Evolutionary conservation across 2,329 filamentous ascomycete genomes (phyloP).

Genomic region (Fulvia fulva): DNA sequence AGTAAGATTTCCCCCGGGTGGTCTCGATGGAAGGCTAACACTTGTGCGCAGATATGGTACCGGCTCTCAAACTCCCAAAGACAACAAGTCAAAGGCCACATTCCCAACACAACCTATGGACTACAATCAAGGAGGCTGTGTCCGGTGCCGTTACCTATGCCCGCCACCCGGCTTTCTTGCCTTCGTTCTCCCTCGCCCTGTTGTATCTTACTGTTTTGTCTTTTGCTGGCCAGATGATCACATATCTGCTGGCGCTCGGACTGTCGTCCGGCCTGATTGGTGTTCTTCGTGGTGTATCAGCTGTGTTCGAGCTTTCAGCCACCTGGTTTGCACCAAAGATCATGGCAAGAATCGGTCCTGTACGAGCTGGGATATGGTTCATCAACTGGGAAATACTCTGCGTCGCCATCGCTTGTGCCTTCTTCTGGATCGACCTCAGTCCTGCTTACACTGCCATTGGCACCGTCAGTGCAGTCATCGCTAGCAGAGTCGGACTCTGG

Average conservation of each 20-base stretch:
- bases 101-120: not conserved
- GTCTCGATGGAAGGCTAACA: too few species aligned
- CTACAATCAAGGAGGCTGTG: slow-evolving; percentile 8
- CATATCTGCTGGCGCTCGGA: slow-evolving; percentile 56
- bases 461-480: slow-evolving; percentile 39
- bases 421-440: slow-evolving; percentile 28
- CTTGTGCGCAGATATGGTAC: not conserved
- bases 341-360: slow-evolving; percentile 47
- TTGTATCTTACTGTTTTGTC: slow-evolving; percentile 61
- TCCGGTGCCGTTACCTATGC: slow-evolving; percentile 43
- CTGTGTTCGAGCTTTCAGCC: slow-evolving; percentile 56
- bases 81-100: not conserved
- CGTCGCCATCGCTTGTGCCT: slow-evolving; percentile 40
- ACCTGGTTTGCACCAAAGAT: slow-evolving; percentile 58
- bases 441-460: slow-evolving; percentile 19
- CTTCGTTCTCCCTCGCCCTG: slow-evolving; percentile 57
- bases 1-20: not conserved
- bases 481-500: slow-evolving; percentile 45
- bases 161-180: slow-evolving; percentile 53
- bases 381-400: slow-evolving; percentile 63
- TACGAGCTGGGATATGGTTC: slow-evolving; percentile 69
- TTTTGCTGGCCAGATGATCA: slow-evolving; percentile 61
- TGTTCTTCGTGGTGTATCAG: slow-evolving; percentile 50
- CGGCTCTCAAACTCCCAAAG: not conserved
- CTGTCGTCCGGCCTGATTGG: slow-evolving; percentile 53